Evolutionary conservation across 2,329 filamentous ascomycete genomes (phyloP).

Genomic region (Aureobasidium sp.): DNA sequence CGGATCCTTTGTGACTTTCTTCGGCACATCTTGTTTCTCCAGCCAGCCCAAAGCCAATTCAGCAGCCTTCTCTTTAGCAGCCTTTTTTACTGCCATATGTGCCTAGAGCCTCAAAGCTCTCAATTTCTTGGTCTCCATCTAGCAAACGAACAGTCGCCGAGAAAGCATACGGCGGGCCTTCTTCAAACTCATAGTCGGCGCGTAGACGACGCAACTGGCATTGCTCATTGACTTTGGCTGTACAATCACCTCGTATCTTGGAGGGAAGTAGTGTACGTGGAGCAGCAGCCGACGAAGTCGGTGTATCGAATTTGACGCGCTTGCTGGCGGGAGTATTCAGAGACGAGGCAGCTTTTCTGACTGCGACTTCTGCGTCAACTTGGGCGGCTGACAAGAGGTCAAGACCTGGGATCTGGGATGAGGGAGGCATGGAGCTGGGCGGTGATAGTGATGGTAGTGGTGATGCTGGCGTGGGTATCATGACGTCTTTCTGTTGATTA

Average conservation of each 20-base stretch:
- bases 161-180: conserved; percentile 9
- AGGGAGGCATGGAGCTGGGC: background rate
- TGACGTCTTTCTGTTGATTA: background rate
- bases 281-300: background rate
- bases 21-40: background rate
- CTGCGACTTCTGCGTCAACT: background rate
- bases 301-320: background rate
- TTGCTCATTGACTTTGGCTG: conserved; percentile 14
- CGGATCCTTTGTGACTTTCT: background rate
- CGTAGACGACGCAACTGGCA: conserved; percentile 3
- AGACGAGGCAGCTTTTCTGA: background rate
- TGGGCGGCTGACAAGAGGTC: conserved; percentile 2
- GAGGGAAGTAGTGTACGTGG: conserved; percentile 5
- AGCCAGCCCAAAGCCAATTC: conserved; percentile 5
- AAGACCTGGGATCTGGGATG: conserved; percentile 12
- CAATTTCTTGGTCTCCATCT: conserved; percentile 7
- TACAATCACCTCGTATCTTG: conserved; percentile 12
- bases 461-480: background rate
- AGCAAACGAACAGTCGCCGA: conserved; percentile 3
- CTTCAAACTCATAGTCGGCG: conserved; percentile 15
- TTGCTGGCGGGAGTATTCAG: background rate
- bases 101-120: conserved; percentile 4
- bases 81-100: conserved; percentile 12
- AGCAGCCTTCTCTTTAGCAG: conserved; percentile 14
- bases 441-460: background rate